phyloP scores from a whole-genome alignment of 768 basidiomycete species.

The Cubamyces lactineus region DNA sequence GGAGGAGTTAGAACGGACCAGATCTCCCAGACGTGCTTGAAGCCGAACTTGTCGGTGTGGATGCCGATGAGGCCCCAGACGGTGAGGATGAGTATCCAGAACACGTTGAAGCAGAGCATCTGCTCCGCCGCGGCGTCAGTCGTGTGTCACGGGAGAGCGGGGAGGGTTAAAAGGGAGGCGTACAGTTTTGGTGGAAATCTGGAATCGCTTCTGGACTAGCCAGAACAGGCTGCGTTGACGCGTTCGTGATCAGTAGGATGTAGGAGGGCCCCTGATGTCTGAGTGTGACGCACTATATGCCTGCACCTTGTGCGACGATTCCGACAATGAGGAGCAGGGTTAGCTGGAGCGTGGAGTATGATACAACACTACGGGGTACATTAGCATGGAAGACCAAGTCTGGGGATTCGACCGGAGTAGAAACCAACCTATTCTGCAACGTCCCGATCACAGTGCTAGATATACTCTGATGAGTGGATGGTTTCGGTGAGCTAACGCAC shows the following conservation, averaged over 20 bases:
- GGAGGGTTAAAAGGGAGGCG: constrained; percentile 11
- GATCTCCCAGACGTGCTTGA: constrained; percentile 84
- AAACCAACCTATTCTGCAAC: constrained; percentile 63
- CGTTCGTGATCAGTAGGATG: background rate
- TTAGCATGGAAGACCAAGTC: background rate
- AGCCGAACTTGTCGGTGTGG: constrained; percentile 72
- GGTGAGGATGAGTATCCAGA: constrained; percentile 72
- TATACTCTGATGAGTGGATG: no score
- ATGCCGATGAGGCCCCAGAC: constrained; percentile 81
- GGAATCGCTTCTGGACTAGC: constrained; percentile 67
- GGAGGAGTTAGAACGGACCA: constrained; percentile 45
- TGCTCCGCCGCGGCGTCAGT: constrained; percentile 28
- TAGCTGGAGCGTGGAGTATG: constrained; percentile 72
- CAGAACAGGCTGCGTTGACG: constrained; percentile 56
- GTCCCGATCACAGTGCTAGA: constrained; percentile 70
- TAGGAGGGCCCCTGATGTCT: background rate
- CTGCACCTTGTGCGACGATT: constrained; percentile 63
- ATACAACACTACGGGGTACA: constrained; percentile 53
- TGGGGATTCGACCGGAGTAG: background rate
- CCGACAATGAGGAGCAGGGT: constrained; percentile 70
- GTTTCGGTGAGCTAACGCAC: no score
- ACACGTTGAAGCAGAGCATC: constrained; percentile 74
- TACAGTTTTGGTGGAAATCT: constrained; percentile 66
- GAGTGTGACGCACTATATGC: constrained; percentile 60
- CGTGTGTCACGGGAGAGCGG: background rate